Evolutionary conservation across 2,329 filamentous ascomycete species (phyloP), one percentile per base, ranked within the genome.

Genomic region (Didymella glomerata): DNA sequence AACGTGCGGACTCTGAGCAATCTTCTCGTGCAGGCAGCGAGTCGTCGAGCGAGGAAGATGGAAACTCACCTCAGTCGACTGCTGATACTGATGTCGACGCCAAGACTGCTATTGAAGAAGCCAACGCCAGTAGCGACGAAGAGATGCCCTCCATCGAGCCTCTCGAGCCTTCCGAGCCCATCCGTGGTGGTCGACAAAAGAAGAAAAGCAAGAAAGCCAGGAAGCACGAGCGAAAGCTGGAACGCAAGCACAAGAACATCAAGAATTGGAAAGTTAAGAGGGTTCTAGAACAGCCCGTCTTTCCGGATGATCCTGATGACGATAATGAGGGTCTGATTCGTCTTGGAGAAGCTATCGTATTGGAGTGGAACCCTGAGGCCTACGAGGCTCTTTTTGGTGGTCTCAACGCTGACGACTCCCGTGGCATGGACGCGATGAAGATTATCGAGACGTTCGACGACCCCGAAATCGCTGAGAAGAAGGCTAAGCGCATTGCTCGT

Each of bases 271-370:
- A 73, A 48, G 69, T 62, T 1, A 72, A 70, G 54, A 72, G 69
- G 46, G 63, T 69, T 4, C 54, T 65, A 13, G 70, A 74, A 6
- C 72, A 74, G 46, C 68, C 69, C 13, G 68, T 67, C 5, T 68
- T 69, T 32, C 69, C 69, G 0, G 68, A 71, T 0, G 71, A 78
- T 24, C 67, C 69, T 18, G 74, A 80, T 45, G 58, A 72, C 18
- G 77, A 79, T 10, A 79, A 80, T 25, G 82, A 85, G 16, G 87
- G 90, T 0, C 80, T 96, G 40, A 85, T 98, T 65, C 87, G 90
- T 34, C 85, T 94, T 25, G 90, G 91, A 49, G 95, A 99, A 76
- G 91, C 87, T 24, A 87, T 99, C 47, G 82, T 98, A 6, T 85
- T 97, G 11, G 93, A 98, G 68, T 99, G 94, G 93, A 86, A 82